phyloP scores from a whole-genome alignment of 2,329 filamentous ascomycete species.

The Ophiostoma novo-ulmi region DNA sequence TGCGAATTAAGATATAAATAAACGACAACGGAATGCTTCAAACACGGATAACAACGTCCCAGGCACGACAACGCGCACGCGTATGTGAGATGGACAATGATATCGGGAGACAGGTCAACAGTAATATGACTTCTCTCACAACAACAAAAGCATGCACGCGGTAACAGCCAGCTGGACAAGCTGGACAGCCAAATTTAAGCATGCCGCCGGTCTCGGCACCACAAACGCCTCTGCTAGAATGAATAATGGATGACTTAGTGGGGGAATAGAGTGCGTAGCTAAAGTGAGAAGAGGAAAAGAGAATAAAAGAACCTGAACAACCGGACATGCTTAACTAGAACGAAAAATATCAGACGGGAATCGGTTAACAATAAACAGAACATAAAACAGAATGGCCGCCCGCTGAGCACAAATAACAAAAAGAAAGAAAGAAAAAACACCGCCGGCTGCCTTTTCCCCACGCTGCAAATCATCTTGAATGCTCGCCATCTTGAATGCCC shows the following conservation, averaged over 20 bases:
- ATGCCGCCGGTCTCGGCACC: background rate
- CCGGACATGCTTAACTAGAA: background rate
- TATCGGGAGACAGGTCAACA: background rate
- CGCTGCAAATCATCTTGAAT: background rate
- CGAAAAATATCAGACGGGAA: background rate
- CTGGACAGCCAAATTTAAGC: background rate
- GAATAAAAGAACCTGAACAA: background rate
- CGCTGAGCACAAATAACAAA: background rate
- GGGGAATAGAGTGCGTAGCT: constrained; percentile 10
- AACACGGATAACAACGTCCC: background rate
- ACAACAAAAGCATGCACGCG: background rate
- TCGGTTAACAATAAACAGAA: background rate
- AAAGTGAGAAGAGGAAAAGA: background rate
- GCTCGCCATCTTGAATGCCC: background rate
- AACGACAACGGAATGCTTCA: background rate
- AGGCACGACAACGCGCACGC: background rate
- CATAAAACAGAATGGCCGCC: background rate
- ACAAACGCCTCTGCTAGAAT: constrained; percentile 1
- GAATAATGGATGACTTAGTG: constrained; percentile 3
- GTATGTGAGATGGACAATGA: background rate
- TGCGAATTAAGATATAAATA: background rate
- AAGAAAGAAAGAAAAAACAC: background rate
- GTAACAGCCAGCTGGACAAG: background rate
- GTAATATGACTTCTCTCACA: background rate
- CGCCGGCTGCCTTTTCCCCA: background rate